These are phyloP conservation scores for Thermothielavioides terrestris DNA, from an alignment of 495 filamentous ascomycete species.

Conservation along the genomic window DNA sequence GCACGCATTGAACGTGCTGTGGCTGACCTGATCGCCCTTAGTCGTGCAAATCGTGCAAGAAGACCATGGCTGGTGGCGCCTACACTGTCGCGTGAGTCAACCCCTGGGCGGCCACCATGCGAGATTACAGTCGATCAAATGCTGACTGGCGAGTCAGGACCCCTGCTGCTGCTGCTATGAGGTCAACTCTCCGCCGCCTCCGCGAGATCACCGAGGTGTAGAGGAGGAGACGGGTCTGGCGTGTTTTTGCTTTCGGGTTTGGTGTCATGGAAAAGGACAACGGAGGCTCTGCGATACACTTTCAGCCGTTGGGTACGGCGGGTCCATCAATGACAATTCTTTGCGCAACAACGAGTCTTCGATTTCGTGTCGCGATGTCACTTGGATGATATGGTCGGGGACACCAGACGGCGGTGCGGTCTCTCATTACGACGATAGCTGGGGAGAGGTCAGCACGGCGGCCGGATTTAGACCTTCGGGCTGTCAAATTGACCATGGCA, in stretches of 20 bases:
- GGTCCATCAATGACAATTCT: conserved; percentile 30
- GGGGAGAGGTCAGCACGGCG: conserved; percentile 8
- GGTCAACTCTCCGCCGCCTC: conserved; percentile 95
- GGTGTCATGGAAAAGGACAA: conserved; percentile 35
- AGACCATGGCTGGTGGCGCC: conserved; percentile 91
- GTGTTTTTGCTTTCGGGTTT: conserved; percentile 26
- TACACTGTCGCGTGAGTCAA: conserved; percentile 89
- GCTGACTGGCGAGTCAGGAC: conserved; percentile 53
- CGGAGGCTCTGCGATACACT: conserved; percentile 26
- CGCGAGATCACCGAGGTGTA: conserved; percentile 97
- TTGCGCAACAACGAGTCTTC: conserved; percentile 24
- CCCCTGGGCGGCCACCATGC: not conserved
- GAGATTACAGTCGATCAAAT: not conserved
- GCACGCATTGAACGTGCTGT: not conserved
- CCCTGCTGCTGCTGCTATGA: conserved; percentile 88
- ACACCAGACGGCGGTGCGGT: conserved; percentile 4
- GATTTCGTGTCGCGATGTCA: conserved; percentile 16
- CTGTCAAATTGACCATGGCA: conserved; percentile 11
- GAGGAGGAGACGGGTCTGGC: conserved; percentile 19
- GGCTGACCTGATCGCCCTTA: conserved; percentile 4
- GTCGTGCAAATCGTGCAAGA: conserved; percentile 79
- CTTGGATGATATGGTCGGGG: conserved; percentile 6
- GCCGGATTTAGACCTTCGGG: conserved; percentile 8
- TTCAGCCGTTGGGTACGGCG: conserved; percentile 27
- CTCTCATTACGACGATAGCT: conserved; percentile 9